phyloP scores from a whole-genome alignment of 192 early-diverging fungal species.

The Linnemannia zychae region DNA sequence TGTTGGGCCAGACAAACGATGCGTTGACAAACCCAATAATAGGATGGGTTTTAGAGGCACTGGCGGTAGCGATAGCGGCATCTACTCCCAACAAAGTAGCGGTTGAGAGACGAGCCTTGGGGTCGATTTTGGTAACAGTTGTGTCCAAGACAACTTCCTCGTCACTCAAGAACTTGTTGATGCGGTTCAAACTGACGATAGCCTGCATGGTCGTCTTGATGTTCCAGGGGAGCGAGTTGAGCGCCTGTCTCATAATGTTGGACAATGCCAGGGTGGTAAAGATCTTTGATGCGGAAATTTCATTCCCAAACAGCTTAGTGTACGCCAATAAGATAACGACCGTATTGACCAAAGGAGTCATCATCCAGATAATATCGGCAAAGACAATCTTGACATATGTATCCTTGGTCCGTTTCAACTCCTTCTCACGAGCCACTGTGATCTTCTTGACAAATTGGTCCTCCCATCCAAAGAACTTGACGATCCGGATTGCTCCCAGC shows the following conservation, averaged over 20 bases:
- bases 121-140: constrained; percentile 37
- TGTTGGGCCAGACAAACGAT: constrained; percentile 39
- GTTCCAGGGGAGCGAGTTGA: constrained; percentile 69
- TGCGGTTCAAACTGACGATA: constrained; percentile 72
- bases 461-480: constrained; percentile 95
- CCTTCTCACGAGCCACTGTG: constrained; percentile 68
- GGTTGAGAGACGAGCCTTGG: constrained; percentile 66
- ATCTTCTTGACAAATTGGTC: constrained; percentile 79
- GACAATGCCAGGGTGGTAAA: constrained; percentile 83
- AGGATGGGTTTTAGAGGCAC: constrained; percentile 57
- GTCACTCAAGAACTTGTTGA: constrained; percentile 81
- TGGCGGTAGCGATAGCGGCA: constrained; percentile 41
- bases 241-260: constrained; percentile 69
- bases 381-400: constrained; percentile 65
- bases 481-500: constrained; percentile 82
- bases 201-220: constrained; percentile 67
- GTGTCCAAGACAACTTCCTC: constrained; percentile 70
- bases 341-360: constrained; percentile 72
- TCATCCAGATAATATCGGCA: constrained; percentile 64
- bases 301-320: constrained; percentile 66
- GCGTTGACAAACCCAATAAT: constrained; percentile 39
- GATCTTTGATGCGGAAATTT: constrained; percentile 50
- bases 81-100: constrained; percentile 52
- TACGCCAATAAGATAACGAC: constrained; percentile 71
- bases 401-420: constrained; percentile 65